Conservation (phyloP, 2,329 filamentous ascomycete species). For the Scedosporium minutisporum region DNA sequence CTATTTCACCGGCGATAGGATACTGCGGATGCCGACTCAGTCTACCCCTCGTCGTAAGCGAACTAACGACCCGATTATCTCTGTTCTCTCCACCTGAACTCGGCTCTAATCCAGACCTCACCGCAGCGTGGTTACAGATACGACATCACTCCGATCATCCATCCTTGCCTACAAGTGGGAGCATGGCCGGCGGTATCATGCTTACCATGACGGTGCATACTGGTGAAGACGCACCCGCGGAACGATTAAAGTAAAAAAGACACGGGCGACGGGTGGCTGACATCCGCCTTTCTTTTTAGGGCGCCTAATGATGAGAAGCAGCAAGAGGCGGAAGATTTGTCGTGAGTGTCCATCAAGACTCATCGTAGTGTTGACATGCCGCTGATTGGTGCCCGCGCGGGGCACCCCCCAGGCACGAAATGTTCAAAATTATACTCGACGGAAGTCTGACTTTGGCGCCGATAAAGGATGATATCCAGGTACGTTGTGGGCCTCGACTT, state of each 20-base stretch:
- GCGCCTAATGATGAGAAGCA: constrained; percentile 18
- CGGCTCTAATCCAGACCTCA: background rate
- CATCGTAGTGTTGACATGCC: background rate
- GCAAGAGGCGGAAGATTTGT: constrained; percentile 19
- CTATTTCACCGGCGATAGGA: background rate
- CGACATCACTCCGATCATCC: constrained; percentile 27
- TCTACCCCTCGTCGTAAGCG: background rate
- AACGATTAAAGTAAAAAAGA: background rate
- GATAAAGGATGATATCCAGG: constrained; percentile 18
- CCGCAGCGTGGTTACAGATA: constrained; percentile 5
- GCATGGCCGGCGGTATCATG: constrained; percentile 38
- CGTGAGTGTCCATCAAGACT: constrained; percentile 8
- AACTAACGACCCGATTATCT: background rate
- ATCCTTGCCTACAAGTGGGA: constrained; percentile 33
- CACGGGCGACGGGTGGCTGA: background rate
- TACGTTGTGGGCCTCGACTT: constrained; percentile 8
- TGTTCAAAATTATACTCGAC: constrained; percentile 18
- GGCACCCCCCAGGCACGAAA: constrained; percentile 14
- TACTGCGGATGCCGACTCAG: background rate
- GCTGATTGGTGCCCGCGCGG: background rate
- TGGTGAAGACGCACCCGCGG: background rate
- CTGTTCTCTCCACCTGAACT: background rate
- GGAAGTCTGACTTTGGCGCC: constrained; percentile 23
- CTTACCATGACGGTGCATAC: constrained; percentile 25
- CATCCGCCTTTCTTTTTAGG: constrained; percentile 8